Evolutionary conservation across 176 grass and related monocot species (phyloP).

Genomic region (Avena insularis): DNA sequence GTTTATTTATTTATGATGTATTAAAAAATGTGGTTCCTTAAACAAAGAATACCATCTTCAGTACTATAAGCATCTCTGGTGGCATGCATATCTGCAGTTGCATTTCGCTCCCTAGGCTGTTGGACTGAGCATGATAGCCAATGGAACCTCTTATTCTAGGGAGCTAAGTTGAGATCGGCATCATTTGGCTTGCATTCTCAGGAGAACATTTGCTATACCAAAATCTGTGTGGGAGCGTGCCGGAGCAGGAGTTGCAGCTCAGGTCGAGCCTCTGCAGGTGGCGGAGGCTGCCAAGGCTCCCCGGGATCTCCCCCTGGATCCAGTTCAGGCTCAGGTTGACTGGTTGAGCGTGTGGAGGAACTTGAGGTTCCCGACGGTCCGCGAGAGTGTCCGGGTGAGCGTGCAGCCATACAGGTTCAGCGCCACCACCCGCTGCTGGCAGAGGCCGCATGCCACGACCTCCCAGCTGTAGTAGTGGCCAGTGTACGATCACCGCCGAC

Average conservation of each 20-base stretch:
- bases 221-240: not conserved
- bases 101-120: slow-evolving; percentile 2
- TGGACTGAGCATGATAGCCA: slow-evolving; percentile 23
- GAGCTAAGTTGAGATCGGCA: slow-evolving; percentile 29
- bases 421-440: not conserved
- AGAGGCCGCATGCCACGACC: not conserved
- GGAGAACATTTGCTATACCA: slow-evolving; percentile 2
- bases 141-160: slow-evolving; percentile 50
- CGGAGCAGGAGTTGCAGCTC: not conserved
- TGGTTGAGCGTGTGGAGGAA: not conserved
- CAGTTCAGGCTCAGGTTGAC: not conserved
- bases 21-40: too few relatives aligned
- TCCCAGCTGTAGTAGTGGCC: not conserved
- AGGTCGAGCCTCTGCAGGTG: not conserved
- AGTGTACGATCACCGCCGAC: not conserved
- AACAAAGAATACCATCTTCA: too few relatives aligned
- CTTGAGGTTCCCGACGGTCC: not conserved
- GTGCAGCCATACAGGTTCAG: not conserved
- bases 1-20: too few relatives aligned
- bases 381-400: too few relatives aligned
- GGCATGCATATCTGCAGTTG: not conserved
- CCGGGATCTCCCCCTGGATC: not conserved
- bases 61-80: too few relatives aligned
- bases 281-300: not conserved
- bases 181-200: not conserved